Base-by-base conservation (phyloP, 345 rosid species). In the Carallia brachiata region DNA sequence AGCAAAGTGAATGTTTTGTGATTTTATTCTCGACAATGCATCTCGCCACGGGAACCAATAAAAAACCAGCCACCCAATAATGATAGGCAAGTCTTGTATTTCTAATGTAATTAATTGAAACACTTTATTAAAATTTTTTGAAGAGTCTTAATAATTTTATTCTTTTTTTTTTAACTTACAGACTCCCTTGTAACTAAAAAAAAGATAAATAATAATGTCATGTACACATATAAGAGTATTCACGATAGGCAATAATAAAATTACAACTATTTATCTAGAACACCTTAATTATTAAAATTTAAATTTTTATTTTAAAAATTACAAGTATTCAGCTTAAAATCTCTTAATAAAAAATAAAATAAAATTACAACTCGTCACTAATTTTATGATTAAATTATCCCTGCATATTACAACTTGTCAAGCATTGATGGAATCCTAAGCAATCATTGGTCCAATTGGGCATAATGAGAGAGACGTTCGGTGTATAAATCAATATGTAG, bases 11-110 rank as follows among this genome's bases (percentile, higher is more conserved):
- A 55, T 19, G 28, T 56, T 27, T 52, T 56, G 34, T 56, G 60
- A 56, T 56, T 56, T 4, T 56, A 56, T 56, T 56, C 60, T 56
- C 60, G 60, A 56, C 34, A 56, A 27, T 52, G n/a, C 32, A 27
- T 23, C 32, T 4, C 31, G 3, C 50, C 50, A 44, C 15, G 30
- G 34, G 6, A 56, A 7, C 28, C 31, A 30, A 56, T 27, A 19
- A 56, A 52, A 27, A 56, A 3, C 32, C 60, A 56, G 16, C 47
- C 47, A 9, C 13, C 47, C 15, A 40, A 10, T 1, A 40, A 0
- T 40, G 15, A 3, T 8, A 40, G 1, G 10, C 47, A 40, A 40
- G 4, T n/a, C n/a, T n/a, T n/a, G n/a, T n/a, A n/a, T n/a, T n/a
- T n/a, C n/a, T n/a, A n/a, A n/a, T n/a, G n/a, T n/a, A n/a, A n/a